Evolutionary conservation across 2,329 filamentous ascomycete species (phyloP), one percentile per base, ranked within the genome.

Genomic region (Aspergillus sp.): DNA sequence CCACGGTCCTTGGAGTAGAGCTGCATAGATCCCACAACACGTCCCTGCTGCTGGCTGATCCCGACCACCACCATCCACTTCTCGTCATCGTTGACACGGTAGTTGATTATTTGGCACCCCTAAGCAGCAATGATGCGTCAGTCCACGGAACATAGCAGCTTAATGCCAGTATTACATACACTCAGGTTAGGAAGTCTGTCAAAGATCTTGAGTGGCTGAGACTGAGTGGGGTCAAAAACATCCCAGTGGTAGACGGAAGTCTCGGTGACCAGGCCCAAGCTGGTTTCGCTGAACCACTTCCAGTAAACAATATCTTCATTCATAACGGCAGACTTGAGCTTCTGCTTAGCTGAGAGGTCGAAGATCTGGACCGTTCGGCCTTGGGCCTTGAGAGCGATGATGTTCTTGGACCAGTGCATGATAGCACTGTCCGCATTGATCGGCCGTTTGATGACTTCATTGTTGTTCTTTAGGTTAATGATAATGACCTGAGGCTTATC

Each of bases 351-450:
- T 58, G 83, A 84, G 48, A 98, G 80, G 68, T 98, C 91, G 72
- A 98, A 98, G 67, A 98, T 95, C 75, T 98, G 94, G 49, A 98
- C 81, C 55, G 93, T 98, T 65, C 90, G 82, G 52, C 86, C 86
- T 69, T 96, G 89, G 39, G 93, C 91, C 74, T 95, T 95, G 57
- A 98, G 81, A 51, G 94, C 93, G 63, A 98, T 97, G 67, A 98
- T 88, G 69, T 95, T 89, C 67, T 86, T 88, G 59, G 80, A 85
- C 88, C 89, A 95, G 81, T 98, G 93, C 93, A 98, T 97, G 67
- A 98, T 95, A 60, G 94, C 93, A 81, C 90, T 97, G 74, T 98
- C 93, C 63, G 93, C 93, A 77, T 95, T 97, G 77, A 98, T 98
- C 39, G 91, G 89, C 66, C 91, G 83, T 62, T 88, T 86, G 59